phyloP scores from a whole-genome alignment of 768 basidiomycete genomes.

The Suillus fuscotomentosus region DNA sequence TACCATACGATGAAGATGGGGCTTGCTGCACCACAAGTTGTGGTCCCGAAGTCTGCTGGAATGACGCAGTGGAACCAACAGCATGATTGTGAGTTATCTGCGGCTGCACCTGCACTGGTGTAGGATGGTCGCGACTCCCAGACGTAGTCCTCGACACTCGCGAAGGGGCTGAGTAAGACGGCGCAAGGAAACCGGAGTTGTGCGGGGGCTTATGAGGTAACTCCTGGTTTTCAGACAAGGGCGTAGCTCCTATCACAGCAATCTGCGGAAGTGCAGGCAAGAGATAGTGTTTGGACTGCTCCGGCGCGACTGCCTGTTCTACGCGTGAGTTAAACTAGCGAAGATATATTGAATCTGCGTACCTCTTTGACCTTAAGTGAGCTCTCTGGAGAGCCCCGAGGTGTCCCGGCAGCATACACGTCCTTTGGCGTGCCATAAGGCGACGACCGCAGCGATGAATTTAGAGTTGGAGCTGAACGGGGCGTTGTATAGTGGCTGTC shows the following conservation, averaged over 20 bases:
- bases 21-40: not conserved
- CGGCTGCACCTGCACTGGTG: conserved; percentile 11
- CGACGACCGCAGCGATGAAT: conserved; percentile 25
- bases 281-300: conserved; percentile 14
- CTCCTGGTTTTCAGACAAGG: conserved; percentile 16
- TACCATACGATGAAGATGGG: not conserved
- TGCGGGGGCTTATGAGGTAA: conserved; percentile 21
- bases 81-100: conserved; percentile 3
- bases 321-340: conserved; percentile 11
- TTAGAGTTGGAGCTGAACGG: conserved; percentile 18
- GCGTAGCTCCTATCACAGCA: conserved; percentile 30
- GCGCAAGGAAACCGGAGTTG: conserved; percentile 24
- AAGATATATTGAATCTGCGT: not conserved
- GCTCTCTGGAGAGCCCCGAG: conserved; percentile 18
- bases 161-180: conserved; percentile 27
- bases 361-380: conserved; percentile 31
- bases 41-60: conserved; percentile 11
- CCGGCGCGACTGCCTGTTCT: conserved; percentile 20
- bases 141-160: conserved; percentile 22
- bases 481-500: conserved; percentile 14
- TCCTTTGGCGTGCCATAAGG: conserved; percentile 17
- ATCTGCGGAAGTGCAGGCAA: conserved; percentile 26
- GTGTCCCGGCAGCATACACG: conserved; percentile 18
- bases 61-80: conserved; percentile 7
- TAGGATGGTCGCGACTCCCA: conserved; percentile 20